Evolutionary conservation across 2,329 filamentous ascomycete species (phyloP), one percentile per base, ranked within the genome.

Genomic region (Penicillium vulpinum): DNA sequence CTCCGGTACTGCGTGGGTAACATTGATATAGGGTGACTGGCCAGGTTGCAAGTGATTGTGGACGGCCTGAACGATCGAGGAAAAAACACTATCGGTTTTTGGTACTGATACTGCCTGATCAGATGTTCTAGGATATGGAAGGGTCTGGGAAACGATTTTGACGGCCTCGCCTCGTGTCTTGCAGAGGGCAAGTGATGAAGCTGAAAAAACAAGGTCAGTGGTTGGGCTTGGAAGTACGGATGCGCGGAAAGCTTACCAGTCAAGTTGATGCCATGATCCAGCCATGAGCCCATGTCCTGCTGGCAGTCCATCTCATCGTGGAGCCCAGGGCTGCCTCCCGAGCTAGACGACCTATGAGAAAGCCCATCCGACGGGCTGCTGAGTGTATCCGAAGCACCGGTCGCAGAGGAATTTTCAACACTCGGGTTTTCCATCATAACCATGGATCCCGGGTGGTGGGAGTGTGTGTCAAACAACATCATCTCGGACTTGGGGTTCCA

Each of bases 1-100:
- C 39, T 83, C 82, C 10, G 84, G 84, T 1, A 87, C 82, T 1
- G 85, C 85, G 65, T 88, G 85, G 52, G 84, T 85, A 48, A 88
- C 81, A 57, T 85, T 86, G 70, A 87, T 85, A 75, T 85, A 87
- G 2, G 80, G 80, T 0, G 80, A 83, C 15, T 80, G 77, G 47
- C 76, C 78, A 3, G 76, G 69, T 24, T 80, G 77, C 13, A 82
- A 79, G 22, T 77, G 77, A 36, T 79, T 74, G 66, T 86, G 83
- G 1, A 88, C 79, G 4, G 78, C 77, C 55, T 80, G 76, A 53
- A 87, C 81, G 29, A 87, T 75, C 18, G 77, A 75, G 26, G 77
- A 77, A 62, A 85, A 87, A 26, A 84, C 76, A 28, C 71, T 74
- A 29, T 71, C 69, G 29, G 69, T 63, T 28, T 66, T 65, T 3